Evolutionary conservation across 1,284 basidiomycete species (phyloP), one percentile per base, ranked within the genome.

Genomic region (Peniophora sp.): DNA sequence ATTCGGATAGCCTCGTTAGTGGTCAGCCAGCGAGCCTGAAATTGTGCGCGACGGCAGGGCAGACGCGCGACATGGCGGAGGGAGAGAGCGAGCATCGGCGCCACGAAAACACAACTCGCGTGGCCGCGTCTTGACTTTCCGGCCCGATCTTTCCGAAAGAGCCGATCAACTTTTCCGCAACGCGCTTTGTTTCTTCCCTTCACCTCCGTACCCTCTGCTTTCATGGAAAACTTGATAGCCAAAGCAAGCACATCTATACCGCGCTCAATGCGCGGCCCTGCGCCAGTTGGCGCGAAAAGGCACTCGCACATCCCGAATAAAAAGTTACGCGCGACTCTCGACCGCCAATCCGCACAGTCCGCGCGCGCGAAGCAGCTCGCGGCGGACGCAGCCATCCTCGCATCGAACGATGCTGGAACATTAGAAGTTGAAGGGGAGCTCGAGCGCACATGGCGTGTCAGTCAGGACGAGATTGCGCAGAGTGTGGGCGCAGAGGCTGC

Each of bases 381-480:
- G 47, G 70, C 83, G 47, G 85, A 89, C 69, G 81, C 83, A 9
- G 81, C 81, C 51, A 63, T 88, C 53, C 64, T 89, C 14, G 63
- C 88, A 50, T 70, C 77, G 19, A 79, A 77, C 35, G 85, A 88
- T 8, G 74, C 74, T 0, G 92, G 92, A 0, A 65, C 73, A 56
- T 78, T 96, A 55, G 76, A 89, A 61, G 74, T 77, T 14, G 90
- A 94, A 57, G 77, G 75, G 2, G 84, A 82, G 51, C 72, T 96
- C 69, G 96, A 98, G 63, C 72, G 82, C 58, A 97, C 96, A 3
- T 97, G 93, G 91, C 77, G 89, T 51, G 77, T 95, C 3, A 78
- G 80, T 0, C 96, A 99, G 69, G 71, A 76, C 9, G 91, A 96
- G 58, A 89, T 98, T 56, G 71, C 71, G 11, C 63, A 74, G 1